phyloP scores from a whole-genome alignment of 179 eudicot genomes.

The Spergularia azorica region DNA sequence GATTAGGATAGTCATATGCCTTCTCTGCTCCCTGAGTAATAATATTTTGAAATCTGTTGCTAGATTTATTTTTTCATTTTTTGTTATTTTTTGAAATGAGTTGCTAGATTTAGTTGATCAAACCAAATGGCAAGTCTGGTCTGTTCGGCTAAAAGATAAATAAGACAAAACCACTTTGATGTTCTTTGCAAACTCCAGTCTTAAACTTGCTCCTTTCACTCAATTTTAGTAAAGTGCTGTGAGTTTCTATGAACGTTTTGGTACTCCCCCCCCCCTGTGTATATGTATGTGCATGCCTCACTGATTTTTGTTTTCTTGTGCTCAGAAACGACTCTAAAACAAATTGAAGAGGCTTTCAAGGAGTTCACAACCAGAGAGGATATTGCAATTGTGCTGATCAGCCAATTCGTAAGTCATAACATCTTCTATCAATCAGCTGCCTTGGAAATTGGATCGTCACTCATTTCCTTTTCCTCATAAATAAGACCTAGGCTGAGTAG shows the following conservation, averaged over 20 bases:
- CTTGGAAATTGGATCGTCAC: neutral
- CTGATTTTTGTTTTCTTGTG: neutral
- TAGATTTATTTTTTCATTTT: too few relatives aligned
- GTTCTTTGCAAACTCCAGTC: neutral
- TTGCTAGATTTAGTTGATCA: too few relatives aligned
- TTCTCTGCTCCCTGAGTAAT: too few relatives aligned
- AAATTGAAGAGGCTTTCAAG: conserved; percentile 79
- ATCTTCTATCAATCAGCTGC: neutral
- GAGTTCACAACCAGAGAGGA: conserved; percentile 83
- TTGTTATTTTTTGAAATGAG: too few relatives aligned
- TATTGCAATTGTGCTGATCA: conserved; percentile 74
- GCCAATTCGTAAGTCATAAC: conserved; percentile 64
- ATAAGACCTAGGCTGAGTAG: neutral
- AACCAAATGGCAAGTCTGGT: too few relatives aligned
- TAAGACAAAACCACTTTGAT: too few relatives aligned
- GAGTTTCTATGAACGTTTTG: neutral
- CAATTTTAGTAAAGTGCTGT: neutral
- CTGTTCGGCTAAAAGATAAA: too few relatives aligned
- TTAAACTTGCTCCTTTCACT: neutral
- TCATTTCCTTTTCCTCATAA: neutral
- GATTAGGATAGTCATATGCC: too few relatives aligned
- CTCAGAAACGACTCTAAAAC: conserved; percentile 67
- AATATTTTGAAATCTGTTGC: too few relatives aligned
- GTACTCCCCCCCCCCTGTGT: neutral
- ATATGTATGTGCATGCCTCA: neutral